Evolutionary conservation across 495 filamentous ascomycete species (phyloP), one percentile per base, ranked within the genome.

Genomic region (Penicillium bovifimosum): DNA sequence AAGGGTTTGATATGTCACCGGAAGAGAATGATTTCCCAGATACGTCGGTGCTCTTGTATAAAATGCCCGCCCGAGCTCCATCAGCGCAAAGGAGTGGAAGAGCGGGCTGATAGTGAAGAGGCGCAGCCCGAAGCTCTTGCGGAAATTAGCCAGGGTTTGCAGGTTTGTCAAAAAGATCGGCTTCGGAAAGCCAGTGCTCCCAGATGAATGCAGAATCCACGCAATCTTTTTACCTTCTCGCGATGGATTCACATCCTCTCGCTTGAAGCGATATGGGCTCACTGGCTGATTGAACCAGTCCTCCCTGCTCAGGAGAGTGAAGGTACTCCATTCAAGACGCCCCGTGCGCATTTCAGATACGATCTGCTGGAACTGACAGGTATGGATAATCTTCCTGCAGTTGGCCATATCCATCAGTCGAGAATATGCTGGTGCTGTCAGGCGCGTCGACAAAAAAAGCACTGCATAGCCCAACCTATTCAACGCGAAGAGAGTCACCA

Each of bases 131-230:
- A 68, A 55, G 58, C 68, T 58, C 50, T 58, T 57, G 8, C 58
- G 55, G 44, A 61, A 66, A 45, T 71, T 69, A 5, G 76, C 73
- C 18, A 72, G 69, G 11, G 72, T 60, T 34, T 63, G 65, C 16
- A 64, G 59, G 45, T 74, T 63, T 10, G 66, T 66, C 0, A 73
- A 59, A 47, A 64, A 64, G 1, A 79, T 70, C 1, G 80, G 76
- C 53, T 84, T 83, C 2, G 81, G 81, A n/a, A 81, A 69, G 2
- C 81, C 80, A 5, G 80, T 84, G 5, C 76, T 80, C 3, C 81
- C 80, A 35, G 78, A 80, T 0, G 78, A 82, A 60, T 83, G 81
- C 41, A 78, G 60, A 14, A 83, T 81, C 63, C 76, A 71, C 6
- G 70, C 63, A 24, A 69, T 58, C 52, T 76, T 71, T 28, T 70